A percentile compares a stretch with the other conserved stretches of the same genome.
phyloP scores from a whole-genome alignment of 1,139 yeast species.

The Spencermartinsiella ligniputridi region DNA sequence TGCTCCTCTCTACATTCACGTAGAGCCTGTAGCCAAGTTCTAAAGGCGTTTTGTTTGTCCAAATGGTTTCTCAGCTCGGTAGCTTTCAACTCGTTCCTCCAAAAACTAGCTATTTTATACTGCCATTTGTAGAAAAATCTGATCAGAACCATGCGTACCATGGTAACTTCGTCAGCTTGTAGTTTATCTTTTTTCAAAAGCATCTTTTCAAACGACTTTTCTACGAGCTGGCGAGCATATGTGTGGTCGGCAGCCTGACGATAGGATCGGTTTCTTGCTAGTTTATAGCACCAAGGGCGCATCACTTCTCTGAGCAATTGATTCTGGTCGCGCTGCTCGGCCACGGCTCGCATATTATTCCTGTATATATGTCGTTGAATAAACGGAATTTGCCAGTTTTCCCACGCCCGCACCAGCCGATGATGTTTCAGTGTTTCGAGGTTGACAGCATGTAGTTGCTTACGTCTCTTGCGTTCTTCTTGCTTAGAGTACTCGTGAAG shows the following conservation, averaged over 20 bases:
- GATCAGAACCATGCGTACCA: not conserved
- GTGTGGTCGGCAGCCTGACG: not conserved
- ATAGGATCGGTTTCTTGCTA: not conserved
- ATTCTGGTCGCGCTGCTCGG: not conserved
- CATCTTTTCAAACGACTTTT: slow-evolving; percentile 4
- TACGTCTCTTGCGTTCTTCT: slow-evolving; percentile 4
- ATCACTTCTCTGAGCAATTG: not conserved
- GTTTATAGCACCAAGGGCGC: not conserved
- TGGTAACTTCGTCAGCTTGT: not conserved
- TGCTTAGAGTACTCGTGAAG: slow-evolving; percentile 17
- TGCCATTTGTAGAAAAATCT: not conserved
- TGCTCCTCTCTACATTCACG: not conserved
- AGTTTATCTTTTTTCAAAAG: not conserved
- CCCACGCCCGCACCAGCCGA: not conserved
- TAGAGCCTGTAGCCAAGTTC: not conserved
- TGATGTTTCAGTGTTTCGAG: not conserved
- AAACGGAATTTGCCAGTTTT: slow-evolving; percentile 5
- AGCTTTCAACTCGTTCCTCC: slow-evolving; percentile 6
- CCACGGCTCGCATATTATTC: not conserved
- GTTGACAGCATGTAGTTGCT: not conserved
- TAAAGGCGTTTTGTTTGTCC: not conserved
- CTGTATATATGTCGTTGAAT: not conserved
- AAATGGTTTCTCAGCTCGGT: slow-evolving; percentile 3
- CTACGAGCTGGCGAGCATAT: not conserved
- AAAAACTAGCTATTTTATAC: not conserved